Evolutionary conservation across 768 basidiomycete species (phyloP), one percentile per base, ranked within the genome.

Genomic region (Krasilnikovozyma curviuscula): DNA sequence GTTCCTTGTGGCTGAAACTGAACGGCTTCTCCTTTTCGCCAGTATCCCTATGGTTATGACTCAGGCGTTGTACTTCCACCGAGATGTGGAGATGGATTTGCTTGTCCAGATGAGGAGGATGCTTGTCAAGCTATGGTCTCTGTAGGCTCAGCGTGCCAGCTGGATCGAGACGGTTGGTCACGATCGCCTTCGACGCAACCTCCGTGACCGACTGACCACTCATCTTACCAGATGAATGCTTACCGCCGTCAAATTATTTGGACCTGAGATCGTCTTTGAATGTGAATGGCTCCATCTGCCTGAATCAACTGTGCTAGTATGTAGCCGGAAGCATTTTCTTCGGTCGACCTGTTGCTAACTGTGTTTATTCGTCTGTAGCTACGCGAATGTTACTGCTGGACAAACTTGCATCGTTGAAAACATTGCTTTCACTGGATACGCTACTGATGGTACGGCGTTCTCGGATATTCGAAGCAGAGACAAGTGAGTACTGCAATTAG

Each of bases 251-350:
- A 5, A 79, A 85, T 59, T 73, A 66, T 56, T 63, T 63, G 48
- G 73, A 64, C 27, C 58, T 66, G n/a, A 53, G 57, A 6, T 63
- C 80, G 31, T 72, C 75, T 33, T 80, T 49, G 57, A 83, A 88
- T 62, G 67, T 76, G 53, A 83, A 89, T 58, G 84, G 84, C 25
- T 75, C 81, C 3, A 70, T 86, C 18, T 89, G 86, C 61, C 70
- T 91, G 43, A 81, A 83, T 58, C 78, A 77, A 58, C 62, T 71
- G 3, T 88, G 85, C 80, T 76, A 78, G 83, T 85, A 61, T 31
- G 52, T 54, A 7, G 40, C 28, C 24, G 13, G 23, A 18, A 37
- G 38, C 27, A 47, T 42, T 8, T 44, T n/a, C n/a, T n/a, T n/a
- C 40, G 34, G 27, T 42, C 31, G 30, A 13, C 41, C 19, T 33